Conservation (phyloP, 345 rosid genomes). For the Hibiscus trionum region DNA sequence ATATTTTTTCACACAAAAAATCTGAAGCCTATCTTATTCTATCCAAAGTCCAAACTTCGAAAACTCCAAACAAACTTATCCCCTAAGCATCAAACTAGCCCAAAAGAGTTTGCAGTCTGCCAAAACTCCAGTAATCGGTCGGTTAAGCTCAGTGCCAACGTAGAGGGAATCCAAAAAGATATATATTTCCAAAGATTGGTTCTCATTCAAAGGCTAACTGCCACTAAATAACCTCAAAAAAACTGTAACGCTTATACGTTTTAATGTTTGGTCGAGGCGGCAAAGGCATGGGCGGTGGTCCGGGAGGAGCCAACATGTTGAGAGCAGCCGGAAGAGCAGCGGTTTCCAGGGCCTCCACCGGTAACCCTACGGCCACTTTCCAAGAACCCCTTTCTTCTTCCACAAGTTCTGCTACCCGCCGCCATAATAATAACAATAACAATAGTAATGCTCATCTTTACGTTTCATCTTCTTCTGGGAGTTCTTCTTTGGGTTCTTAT, state of each 20-base stretch:
- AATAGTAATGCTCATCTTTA: constrained; percentile 4
- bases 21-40: not conserved
- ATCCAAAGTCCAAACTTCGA: not conserved
- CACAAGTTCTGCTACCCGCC: constrained; percentile 20
- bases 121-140: not conserved
- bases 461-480: constrained; percentile 35
- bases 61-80: not conserved
- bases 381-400: constrained; percentile 47
- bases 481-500: constrained; percentile 20
- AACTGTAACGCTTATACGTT: not conserved
- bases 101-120: not conserved
- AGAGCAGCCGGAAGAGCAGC: constrained; percentile 47
- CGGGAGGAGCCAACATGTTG: constrained; percentile 47
- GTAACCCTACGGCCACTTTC: constrained; percentile 19
- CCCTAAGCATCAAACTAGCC: not conserved
- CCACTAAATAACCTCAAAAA: not conserved
- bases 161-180: not conserved
- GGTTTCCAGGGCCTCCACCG: constrained; percentile 25
- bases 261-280: constrained; percentile 51
- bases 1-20: too few species aligned
- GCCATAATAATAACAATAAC: not conserved
- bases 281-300: constrained; percentile 47
- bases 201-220: not conserved
- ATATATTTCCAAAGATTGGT: too few species aligned
- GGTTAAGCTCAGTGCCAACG: not conserved